A percentile compares a stretch with the other conserved stretches of the same genome.
Conservation (phyloP, 2,329 filamentous ascomycete species). For the Exserohilum rostratum region DNA sequence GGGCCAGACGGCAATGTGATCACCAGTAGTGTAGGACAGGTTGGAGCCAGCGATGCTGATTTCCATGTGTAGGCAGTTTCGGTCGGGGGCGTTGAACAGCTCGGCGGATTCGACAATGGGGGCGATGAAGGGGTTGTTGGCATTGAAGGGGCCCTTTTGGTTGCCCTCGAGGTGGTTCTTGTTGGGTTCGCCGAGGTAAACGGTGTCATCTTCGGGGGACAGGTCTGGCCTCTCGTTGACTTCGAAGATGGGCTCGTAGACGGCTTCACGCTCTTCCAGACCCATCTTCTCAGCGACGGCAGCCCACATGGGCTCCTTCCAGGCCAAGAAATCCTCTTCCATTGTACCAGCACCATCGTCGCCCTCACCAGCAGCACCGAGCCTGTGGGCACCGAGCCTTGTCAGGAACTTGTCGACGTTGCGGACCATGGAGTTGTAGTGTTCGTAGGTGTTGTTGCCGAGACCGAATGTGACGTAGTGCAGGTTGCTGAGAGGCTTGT, state of each 20-base stretch:
- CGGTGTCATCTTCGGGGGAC: slow-evolving; percentile 74
- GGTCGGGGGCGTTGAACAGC: slow-evolving; percentile 84
- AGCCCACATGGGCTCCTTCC: slow-evolving; percentile 99
- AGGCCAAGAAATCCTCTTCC: slow-evolving; percentile 98
- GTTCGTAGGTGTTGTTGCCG: slow-evolving; percentile 99
- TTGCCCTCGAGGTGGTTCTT: slow-evolving; percentile 89
- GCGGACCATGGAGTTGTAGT: slow-evolving; percentile 99
- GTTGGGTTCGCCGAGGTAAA: slow-evolving; percentile 96
- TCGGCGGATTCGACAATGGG: slow-evolving; percentile 91
- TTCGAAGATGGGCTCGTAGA: slow-evolving; percentile 91
- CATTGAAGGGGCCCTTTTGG: slow-evolving; percentile 88
- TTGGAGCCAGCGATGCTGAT: slow-evolving; percentile 89
- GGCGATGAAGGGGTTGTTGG: slow-evolving; percentile 96
- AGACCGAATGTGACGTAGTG: slow-evolving; percentile 96
- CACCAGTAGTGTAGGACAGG: slow-evolving; percentile 91
- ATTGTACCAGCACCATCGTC: slow-evolving; percentile 98
- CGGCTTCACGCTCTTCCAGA: slow-evolving; percentile 91
- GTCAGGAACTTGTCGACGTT: slow-evolving; percentile 81
- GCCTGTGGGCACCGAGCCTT: slow-evolving; percentile 81
- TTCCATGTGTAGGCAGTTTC: slow-evolving; percentile 97
- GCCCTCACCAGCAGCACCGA: slow-evolving; percentile 89
- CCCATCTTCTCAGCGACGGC: slow-evolving; percentile 82
- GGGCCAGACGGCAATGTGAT: slow-evolving; percentile 97
- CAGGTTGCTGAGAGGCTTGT: slow-evolving; percentile 78
- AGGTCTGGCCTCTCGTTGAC: slow-evolving; percentile 78